These are phyloP conservation scores for Helminthosporium solani DNA, from an alignment of 2,329 filamentous ascomycete species.

Conservation along the genomic window DNA sequence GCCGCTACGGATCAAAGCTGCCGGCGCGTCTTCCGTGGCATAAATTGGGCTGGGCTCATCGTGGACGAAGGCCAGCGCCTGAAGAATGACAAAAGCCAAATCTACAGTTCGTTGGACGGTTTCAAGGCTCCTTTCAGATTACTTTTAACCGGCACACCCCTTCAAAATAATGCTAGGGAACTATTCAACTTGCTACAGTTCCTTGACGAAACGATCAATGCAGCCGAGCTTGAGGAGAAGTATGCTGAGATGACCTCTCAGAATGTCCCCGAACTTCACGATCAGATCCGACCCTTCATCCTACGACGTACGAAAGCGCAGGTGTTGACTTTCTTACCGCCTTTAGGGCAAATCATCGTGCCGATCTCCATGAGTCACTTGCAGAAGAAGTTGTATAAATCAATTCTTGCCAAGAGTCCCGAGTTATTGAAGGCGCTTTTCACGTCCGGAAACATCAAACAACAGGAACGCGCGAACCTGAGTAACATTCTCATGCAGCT, in stretches of 20 bases:
- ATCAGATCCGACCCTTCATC: conserved; percentile 73
- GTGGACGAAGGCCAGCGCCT: conserved; percentile 94
- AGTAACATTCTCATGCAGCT: conserved; percentile 97
- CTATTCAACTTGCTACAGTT: conserved; percentile 97
- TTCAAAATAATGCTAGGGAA: conserved; percentile 94
- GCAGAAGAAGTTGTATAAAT: conserved; percentile 92
- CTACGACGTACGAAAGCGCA: conserved; percentile 82
- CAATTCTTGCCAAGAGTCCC: conserved; percentile 87
- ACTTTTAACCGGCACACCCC: conserved; percentile 81
- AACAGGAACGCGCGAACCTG: conserved; percentile 72
- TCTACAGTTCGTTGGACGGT: conserved; percentile 72
- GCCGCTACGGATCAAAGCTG: conserved; percentile 74
- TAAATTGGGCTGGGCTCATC: conserved; percentile 84
- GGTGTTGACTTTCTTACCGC: conserved; percentile 86
- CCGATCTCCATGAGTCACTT: conserved; percentile 93
- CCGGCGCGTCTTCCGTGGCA: conserved; percentile 63
- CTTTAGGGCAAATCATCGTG: conserved; percentile 92
- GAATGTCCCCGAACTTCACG: conserved; percentile 77
- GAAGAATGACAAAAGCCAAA: conserved; percentile 84
- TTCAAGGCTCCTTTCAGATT: conserved; percentile 81
- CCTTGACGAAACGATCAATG: conserved; percentile 71
- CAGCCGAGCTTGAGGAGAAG: conserved; percentile 70
- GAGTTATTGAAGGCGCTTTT: conserved; percentile 87
- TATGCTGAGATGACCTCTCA: conserved; percentile 79
- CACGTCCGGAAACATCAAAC: conserved; percentile 62